Percentiles rank a stretch among this genome's conserved stretches.
These are phyloP conservation scores for Aquanectria penicillioides DNA, from an alignment of 2,329 filamentous ascomycete species.

Conservation along the genomic window DNA sequence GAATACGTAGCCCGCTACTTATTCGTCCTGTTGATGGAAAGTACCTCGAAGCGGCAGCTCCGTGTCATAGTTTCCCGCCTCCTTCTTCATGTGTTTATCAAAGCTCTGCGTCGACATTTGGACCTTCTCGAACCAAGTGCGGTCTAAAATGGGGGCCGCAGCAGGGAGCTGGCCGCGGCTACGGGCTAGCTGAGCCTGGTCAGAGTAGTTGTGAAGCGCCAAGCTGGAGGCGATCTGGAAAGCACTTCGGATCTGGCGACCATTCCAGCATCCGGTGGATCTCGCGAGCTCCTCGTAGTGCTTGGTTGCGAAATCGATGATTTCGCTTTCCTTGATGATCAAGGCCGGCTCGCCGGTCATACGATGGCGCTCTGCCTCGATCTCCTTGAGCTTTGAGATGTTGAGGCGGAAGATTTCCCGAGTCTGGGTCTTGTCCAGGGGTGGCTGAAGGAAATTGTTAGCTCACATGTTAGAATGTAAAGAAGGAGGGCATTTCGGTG, in stretches of 20 bases:
- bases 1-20: too few species aligned
- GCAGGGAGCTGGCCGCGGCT: constrained; percentile 46
- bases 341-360: constrained; percentile 50
- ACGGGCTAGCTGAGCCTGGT: constrained; percentile 42
- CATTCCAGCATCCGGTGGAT: constrained; percentile 47
- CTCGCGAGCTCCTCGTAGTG: constrained; percentile 46
- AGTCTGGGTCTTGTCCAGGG: constrained; percentile 50
- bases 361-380: constrained; percentile 47
- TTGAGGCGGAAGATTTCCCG: constrained; percentile 54
- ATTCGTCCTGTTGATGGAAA: constrained; percentile 44
- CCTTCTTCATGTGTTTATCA: constrained; percentile 53
- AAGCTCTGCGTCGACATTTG: constrained; percentile 56
- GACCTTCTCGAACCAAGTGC: constrained; percentile 52
- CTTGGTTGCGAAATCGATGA: constrained; percentile 48
- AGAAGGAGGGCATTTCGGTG: too few species aligned
- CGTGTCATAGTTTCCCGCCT: constrained; percentile 44
- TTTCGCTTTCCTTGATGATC: constrained; percentile 47
- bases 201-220: constrained; percentile 49
- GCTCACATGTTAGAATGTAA: neutral
- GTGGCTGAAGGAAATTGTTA: constrained; percentile 38
- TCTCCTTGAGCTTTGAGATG: constrained; percentile 49
- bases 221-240: constrained; percentile 51
- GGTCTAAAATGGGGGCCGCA: constrained; percentile 50
- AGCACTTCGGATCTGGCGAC: constrained; percentile 51
- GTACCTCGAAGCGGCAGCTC: constrained; percentile 48